Evolutionary conservation across 2,329 filamentous ascomycete genomes (phyloP).

Genomic region (Xylariaceae sp.): DNA sequence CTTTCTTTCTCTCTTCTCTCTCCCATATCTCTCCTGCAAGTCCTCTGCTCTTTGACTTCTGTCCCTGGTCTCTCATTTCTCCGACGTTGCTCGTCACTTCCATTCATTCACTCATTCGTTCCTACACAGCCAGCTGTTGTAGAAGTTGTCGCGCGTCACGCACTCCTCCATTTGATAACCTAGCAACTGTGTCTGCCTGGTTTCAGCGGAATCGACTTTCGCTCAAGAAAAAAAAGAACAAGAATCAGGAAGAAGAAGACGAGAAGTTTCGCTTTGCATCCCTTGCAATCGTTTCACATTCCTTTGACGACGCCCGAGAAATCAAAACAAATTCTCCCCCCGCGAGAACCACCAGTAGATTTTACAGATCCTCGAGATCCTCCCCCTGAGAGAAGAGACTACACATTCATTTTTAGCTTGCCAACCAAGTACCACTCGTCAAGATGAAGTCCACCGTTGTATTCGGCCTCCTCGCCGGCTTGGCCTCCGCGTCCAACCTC

Average conservation of each 20-base stretch:
- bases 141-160: constrained; percentile 22
- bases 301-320: constrained; percentile 30
- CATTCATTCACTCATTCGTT: constrained; percentile 31
- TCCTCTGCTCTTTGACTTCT: constrained; percentile 29
- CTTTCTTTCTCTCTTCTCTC: constrained; percentile 17
- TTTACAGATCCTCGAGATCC: constrained; percentile 5
- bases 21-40: constrained; percentile 22
- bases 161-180: constrained; percentile 18
- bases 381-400: constrained; percentile 5
- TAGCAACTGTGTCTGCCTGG: constrained; percentile 30
- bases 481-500: constrained; percentile 30
- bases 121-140: constrained; percentile 27
- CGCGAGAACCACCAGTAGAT: constrained; percentile 23
- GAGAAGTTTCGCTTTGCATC: constrained; percentile 22
- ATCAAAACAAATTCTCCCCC: constrained; percentile 26
- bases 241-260: neutral
- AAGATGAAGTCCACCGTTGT: constrained; percentile 34
- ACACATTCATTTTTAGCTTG: neutral
- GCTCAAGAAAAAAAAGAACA: constrained; percentile 19
- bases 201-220: constrained; percentile 34
- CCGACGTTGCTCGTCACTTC: constrained; percentile 29
- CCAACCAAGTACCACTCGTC: constrained; percentile 7
- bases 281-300: constrained; percentile 27
- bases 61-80: constrained; percentile 33
- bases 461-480: constrained; percentile 31